Base-by-base conservation (phyloP, 2,329 filamentous ascomycete genomes). In the Aspergillus terreus region DNA sequence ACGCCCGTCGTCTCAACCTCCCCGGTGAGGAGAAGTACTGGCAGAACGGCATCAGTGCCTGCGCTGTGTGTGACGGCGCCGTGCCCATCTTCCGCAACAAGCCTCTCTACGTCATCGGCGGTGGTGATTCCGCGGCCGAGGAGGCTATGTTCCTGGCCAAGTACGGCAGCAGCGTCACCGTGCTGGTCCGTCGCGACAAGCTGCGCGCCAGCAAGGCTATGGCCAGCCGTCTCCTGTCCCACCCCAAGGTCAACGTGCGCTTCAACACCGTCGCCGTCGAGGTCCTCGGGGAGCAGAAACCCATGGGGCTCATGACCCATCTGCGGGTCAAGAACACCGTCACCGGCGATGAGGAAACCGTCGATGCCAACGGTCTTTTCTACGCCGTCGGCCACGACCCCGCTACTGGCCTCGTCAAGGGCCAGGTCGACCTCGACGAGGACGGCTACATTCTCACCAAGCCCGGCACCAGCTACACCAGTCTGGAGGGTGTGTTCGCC, bases 311-410 rank as follows among this genome's bases (percentile, higher is more conserved):
- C 62, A 96, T 97, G 91, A 90, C 84, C 69, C 86, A 91, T 67
- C 77, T 99, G 60, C 83, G 88, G 49, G 81, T 99, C 70, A 89
- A 88, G 80, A 83, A 97, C 75, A 84, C 84, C 53, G 76, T 80
- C 64, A 88, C 85, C 19, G 90, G 90, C 55, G 76, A 85, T 69
- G 82, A 88, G 71, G 88, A 95, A 79, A 86, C 86, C n/a, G 77
- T 96, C 45, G 85, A 90, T 61, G 92, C 92, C 46, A 95, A 88
- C 72, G 94, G 94, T 25, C 80, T 99, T 21, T 99, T 99, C 76
- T 99, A 99, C 73, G 94, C 95, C 65, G 87, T 99, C 48, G 94
- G 94, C 21, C 94, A 99, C 76, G 92, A 96, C 70, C 94, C 94
- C 11, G 95, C 94, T 45, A 97, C 90, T 0, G 67, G 75, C n/a